Evolutionary conservation across 2,329 filamentous ascomycete species (phyloP).

Genomic region (Exophiala phaeomuriformis): DNA sequence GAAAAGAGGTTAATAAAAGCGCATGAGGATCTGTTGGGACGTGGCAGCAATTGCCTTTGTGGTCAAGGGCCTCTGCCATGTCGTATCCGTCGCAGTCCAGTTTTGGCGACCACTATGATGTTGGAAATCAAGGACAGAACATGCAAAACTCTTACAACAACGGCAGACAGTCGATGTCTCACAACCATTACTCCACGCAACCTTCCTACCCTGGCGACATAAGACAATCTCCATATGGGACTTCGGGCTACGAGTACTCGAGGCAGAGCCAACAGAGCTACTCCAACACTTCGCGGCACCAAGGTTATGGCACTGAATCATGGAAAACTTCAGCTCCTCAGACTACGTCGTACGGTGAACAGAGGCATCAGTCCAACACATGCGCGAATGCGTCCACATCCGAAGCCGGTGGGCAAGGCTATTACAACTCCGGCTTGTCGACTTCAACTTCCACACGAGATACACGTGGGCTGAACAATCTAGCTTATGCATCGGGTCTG

Average conservation of each 20-base stretch:
- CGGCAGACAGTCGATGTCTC: slow-evolving; percentile 1
- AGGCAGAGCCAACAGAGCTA: slow-evolving; percentile 15
- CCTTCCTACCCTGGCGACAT: slow-evolving; percentile 8
- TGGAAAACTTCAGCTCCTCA: slow-evolving; percentile 6
- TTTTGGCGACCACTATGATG: slow-evolving; percentile 16
- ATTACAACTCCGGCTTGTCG: slow-evolving; percentile 5
- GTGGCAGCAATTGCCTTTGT: neutral
- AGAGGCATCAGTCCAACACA: neutral
- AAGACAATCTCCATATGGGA: slow-evolving; percentile 16
- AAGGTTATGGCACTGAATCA: slow-evolving; percentile 5
- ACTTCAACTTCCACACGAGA: slow-evolving; percentile 2
- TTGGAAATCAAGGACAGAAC: slow-evolving; percentile 12
- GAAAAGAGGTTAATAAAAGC: neutral
- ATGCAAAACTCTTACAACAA: slow-evolving; percentile 10
- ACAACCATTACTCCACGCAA: slow-evolving; percentile 7
- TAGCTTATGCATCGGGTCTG: slow-evolving; percentile 27
- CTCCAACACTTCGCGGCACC: slow-evolving; percentile 8
- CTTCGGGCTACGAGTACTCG: slow-evolving; percentile 17
- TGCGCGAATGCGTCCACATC: slow-evolving; percentile 1
- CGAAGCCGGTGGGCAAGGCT: slow-evolving; percentile 3
- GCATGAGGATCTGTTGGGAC: neutral
- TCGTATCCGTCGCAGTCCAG: slow-evolving; percentile 14
- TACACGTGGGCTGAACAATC: slow-evolving; percentile 23
- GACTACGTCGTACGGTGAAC: slow-evolving; percentile 9
- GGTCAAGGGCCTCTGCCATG: slow-evolving; percentile 7